phyloP scores from a whole-genome alignment of 345 rosid species.

The Rhizophora mangle region DNA sequence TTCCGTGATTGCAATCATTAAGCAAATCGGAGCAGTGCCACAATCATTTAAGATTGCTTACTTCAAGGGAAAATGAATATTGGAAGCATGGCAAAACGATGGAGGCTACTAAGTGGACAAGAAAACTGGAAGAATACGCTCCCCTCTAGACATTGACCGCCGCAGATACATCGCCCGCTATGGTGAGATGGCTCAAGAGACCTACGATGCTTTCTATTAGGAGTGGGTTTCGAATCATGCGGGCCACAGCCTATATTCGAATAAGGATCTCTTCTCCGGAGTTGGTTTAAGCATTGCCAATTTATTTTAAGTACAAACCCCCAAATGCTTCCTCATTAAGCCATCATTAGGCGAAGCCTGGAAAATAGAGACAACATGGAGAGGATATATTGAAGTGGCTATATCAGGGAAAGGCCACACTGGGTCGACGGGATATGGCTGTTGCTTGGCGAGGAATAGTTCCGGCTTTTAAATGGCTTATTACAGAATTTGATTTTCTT shows the following conservation, averaged over 20 bases:
- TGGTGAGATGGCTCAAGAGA: conserved; percentile 44
- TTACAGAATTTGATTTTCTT: conserved; percentile 34
- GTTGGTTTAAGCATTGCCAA: conserved; percentile 10
- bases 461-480: conserved; percentile 37
- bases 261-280: conserved; percentile 3
- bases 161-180: conserved; percentile 25
- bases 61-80: too few species aligned
- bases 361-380: conserved; percentile 48
- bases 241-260: conserved; percentile 27
- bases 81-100: conserved; percentile 19
- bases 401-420: conserved; percentile 40
- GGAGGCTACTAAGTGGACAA: conserved; percentile 29
- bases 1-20: too few species aligned
- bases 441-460: conserved; percentile 52
- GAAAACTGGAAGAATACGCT: conserved; percentile 22
- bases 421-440: conserved; percentile 52
- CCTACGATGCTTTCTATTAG: conserved; percentile 39
- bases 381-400: conserved; percentile 51
- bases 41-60: too few species aligned
- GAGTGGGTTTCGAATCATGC: conserved; percentile 32
- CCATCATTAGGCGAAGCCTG: conserved; percentile 34
- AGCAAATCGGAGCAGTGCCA: too few species aligned
- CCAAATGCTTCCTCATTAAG: conserved; percentile 33
- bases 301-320: conserved; percentile 30
- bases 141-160: conserved; percentile 31